Conservation (phyloP, 371 early-diverging fungal genomes). For the Actinomortierella wolfii region DNA sequence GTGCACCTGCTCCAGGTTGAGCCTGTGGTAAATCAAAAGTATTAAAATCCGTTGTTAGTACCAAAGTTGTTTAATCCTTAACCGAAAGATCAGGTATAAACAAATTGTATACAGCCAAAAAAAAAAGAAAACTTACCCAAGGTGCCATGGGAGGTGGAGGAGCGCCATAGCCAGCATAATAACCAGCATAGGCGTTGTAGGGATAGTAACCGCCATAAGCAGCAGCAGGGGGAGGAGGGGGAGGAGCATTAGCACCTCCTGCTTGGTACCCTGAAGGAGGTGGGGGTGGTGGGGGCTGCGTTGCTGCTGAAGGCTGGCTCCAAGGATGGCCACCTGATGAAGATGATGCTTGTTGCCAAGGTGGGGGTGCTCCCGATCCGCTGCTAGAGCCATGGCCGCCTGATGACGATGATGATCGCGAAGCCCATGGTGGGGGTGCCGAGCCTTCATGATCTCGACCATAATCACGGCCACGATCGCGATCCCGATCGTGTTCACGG, state of each 20-base stretch:
- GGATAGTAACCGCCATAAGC: slow-evolving; percentile 20
- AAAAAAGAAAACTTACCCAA: too few relatives aligned
- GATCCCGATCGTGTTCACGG: slow-evolving; percentile 10
- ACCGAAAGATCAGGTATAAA: too few relatives aligned
- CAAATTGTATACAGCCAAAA: too few relatives aligned
- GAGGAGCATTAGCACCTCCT: not conserved
- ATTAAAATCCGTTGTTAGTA: too few relatives aligned
- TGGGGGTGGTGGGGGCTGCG: slow-evolving; percentile 8
- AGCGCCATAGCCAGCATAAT: slow-evolving; percentile 22
- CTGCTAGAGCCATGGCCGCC: not conserved
- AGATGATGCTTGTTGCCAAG: slow-evolving; percentile 58
- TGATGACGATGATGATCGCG: slow-evolving; percentile 20
- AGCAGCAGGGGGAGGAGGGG: slow-evolving; percentile 10
- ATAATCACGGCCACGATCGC: slow-evolving; percentile 4
- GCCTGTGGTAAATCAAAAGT: too few relatives aligned
- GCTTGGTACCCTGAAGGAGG: slow-evolving; percentile 28
- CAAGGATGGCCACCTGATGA: slow-evolving; percentile 19
- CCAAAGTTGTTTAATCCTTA: too few relatives aligned
- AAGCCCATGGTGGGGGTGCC: slow-evolving; percentile 44
- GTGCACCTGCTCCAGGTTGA: too few relatives aligned
- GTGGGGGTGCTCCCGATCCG: slow-evolving; percentile 30
- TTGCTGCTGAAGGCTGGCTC: slow-evolving; percentile 9
- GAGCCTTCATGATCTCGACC: slow-evolving; percentile 5
- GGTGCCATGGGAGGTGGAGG: slow-evolving; percentile 20
- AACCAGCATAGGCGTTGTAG: slow-evolving; percentile 32